Base-by-base conservation (phyloP, 2,329 filamentous ascomycete species). In the Dothiorella sarmentorum region DNA sequence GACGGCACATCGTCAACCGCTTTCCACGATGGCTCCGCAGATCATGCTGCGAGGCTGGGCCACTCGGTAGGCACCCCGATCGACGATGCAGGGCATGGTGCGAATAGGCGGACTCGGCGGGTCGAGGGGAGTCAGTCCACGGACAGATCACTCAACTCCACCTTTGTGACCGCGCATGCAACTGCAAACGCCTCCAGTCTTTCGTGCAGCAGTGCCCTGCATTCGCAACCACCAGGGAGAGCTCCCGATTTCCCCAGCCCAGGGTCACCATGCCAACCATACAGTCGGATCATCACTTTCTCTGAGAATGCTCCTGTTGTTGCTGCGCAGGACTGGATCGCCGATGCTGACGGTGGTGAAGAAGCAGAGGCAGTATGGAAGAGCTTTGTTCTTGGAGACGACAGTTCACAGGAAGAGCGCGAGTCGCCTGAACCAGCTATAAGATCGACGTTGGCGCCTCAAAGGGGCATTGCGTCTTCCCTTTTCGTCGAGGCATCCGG, bases 301-400 rank as follows among this genome's bases (percentile, higher is more conserved):
- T 35, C 44, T 27, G 37, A 27, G 18, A 27, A 35, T 11, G 37
- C 27, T 42, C 11, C 52, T 33, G 26, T 38, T 56, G 27, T 26
- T 20, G 18, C 20, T 24, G 18, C 56, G 45, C 35, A 58, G 31
- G 55, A 43, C 33, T 47, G 27, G 44, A 58, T 58, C 56, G 49
- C 29, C 38, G 58, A 55, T 37, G 20, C 49, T 37, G 57, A 38
- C 27, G 33, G 35, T n/a, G 47, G 22, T 27, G 61, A 57, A 15
- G 59, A 59, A 11, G 63, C 65, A 38, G 70, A 72, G 49, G 59
- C 60, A 49, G 56, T 70, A 31, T 74, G 72, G 72, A 68, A 61
- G 62, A 64, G 56, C 11, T 71, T 72, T 42, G 67, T 71, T 24
- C 67, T 73, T 43, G 68, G 65, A 18, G 64, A 63, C 38, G 64